Base-by-base conservation (phyloP, 2,329 filamentous ascomycete genomes). In the Ambrosiella cleistominuta region DNA sequence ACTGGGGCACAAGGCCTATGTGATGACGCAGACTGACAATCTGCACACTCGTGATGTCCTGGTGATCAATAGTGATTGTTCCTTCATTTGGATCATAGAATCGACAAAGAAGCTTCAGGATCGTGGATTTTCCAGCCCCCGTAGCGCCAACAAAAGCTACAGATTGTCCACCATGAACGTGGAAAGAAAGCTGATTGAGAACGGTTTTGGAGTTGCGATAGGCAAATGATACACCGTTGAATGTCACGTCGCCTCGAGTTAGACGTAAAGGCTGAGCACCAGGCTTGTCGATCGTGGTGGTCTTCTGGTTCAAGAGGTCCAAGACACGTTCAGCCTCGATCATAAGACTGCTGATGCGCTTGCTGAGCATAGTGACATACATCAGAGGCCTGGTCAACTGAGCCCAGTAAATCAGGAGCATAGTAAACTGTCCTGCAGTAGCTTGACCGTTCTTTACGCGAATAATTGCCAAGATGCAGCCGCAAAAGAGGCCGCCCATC, bases 381-480 rank as follows among this genome's bases (percentile, higher is more conserved):
- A 82, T 82, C 57, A 88, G 74, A 1, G 85, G 85, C 1, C 78
- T 76, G 50, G 84, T 83, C 42, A 88, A 73, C 65, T 88, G 84
- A 15, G 78, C 77, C 83, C 86, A 86, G 67, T 88, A 88, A 57
- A 82, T 83, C 61, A 88, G 70, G 13, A 88, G 72, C 69, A 82
- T 80, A 58, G 85, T 80, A 63, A 88, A 87, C 62, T 84, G 76
- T 58, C 84, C 84, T 9, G 84, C 72, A 4, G 78, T 78, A 3
- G 79, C 76, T 56, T 76, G 69, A 1, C 75, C 76, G n/a, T 74
- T 75, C 1, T 76, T 81, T 57, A 88, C 82, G 62, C 85, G 82
- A 66, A 81, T 85, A 0, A 81, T 76, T 1, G 78, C 78, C 45
- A 81, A 63, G 63, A 79, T 78, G 1, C 77, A 73, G 40, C 78